Conservation (phyloP, 139 green algal genomes). For the Gonium pectorale region DNA sequence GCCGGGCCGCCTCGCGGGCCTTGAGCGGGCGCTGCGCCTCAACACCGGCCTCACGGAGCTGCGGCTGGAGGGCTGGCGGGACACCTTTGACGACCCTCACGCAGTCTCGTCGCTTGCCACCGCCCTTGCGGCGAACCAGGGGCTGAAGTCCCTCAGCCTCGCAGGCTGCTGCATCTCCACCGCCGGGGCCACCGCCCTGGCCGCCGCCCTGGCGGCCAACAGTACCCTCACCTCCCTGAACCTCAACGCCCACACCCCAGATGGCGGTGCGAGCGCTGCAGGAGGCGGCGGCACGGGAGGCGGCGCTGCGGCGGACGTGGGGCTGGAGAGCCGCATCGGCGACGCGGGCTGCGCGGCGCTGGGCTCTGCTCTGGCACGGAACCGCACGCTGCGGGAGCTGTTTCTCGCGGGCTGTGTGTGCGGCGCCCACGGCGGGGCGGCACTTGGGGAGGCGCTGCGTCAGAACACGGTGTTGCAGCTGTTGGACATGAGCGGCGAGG, state of each 20-base stretch:
- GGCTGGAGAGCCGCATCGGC: conserved; percentile 1
- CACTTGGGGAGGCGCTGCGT: not conserved
- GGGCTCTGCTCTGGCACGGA: conserved; percentile 1
- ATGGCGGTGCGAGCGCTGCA: not conserved
- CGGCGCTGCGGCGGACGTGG: not conserved
- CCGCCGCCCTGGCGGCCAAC: conserved; percentile 13
- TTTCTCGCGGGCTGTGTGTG: not conserved
- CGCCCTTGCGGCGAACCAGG: conserved; percentile 16
- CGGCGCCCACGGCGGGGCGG: not conserved
- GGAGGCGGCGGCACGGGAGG: not conserved
- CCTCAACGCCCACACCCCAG: not conserved
- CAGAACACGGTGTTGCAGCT: conserved; percentile 1
- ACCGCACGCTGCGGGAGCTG: conserved; percentile 20
- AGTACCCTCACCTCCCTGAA: conserved; percentile 20
- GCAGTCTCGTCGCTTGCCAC: not conserved
- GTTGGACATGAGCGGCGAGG: conserved; percentile 26
- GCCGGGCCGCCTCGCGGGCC: not conserved
- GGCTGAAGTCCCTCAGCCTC: conserved; percentile 35
- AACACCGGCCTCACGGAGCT: conserved; percentile 27
- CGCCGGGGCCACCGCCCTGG: not conserved
- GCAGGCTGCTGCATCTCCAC: conserved; percentile 13
- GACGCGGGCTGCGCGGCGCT: conserved; percentile 10
- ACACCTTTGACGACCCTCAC: conserved; percentile 36
- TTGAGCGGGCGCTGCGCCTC: conserved; percentile 12
- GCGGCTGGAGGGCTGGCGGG: conserved; percentile 41